Base-by-base conservation (phyloP, 2,329 filamentous ascomycete genomes). In the Neodidymelliopsis sp. region DNA sequence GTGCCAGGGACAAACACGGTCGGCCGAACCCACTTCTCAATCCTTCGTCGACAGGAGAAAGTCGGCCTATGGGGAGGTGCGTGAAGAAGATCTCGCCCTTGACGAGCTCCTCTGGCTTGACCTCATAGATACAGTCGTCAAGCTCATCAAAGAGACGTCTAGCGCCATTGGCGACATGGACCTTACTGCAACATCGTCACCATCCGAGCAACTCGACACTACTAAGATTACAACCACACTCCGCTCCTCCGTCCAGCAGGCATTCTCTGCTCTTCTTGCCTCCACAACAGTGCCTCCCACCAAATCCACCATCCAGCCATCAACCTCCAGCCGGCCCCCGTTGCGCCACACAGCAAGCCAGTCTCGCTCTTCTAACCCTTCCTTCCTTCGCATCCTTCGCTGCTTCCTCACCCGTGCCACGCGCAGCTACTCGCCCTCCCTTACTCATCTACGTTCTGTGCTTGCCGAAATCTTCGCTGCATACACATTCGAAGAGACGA, bases 401-500 rank as follows among this genome's bases (percentile, higher is more conserved):
- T 89, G 90, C 5, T 99, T 99, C 70, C 84, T 99, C 22, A 85
- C 88, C 0, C 85, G 90, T 34, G 93, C 92, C 0, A 88, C 91
- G 0, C 82, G 84, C 18, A 86, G 87, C 13, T 63, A 63, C 19
- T 95, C 91, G 0, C 92, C 94, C 0, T 95, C 89, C 10, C 79
- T 99, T 2, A 87, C 90, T 1, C 91, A 97, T 67, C 81, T 99
- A 3, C 88, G 94, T 33, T 84, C 84, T 6, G 92, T 97, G 0
- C 82, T 99, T 2, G 80, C 85, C 1, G 94, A 92, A 10, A 93
- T 99, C 45, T 97, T 99, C 74, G 86, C 93, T 0, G 93, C 94
- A 0, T 99, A 99, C 69, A 88, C 91, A 0, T 97, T 97, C 69
- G 94, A 99, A 72, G 90, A 93, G 70, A 92, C 89, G 0, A 89